These are phyloP conservation scores for Moesziomyces aphidis DNA, from an alignment of 1,284 basidiomycete species.

Conservation along the genomic window DNA sequence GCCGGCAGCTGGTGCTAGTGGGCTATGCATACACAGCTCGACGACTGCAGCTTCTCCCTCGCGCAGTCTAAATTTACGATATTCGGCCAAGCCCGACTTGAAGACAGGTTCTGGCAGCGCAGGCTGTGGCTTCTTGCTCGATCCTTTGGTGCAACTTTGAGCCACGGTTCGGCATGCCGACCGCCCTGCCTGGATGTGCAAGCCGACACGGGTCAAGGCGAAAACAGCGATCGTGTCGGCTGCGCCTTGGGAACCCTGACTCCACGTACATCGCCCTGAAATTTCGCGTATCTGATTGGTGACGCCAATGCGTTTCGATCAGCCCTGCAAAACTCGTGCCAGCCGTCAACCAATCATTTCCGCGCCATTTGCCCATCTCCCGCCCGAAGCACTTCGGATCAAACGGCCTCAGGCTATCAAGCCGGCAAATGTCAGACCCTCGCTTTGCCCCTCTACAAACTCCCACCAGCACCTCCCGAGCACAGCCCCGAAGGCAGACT, in stretches of 20 bases:
- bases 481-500: neutral
- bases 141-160: neutral
- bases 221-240: conserved; percentile 6
- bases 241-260: conserved; percentile 9
- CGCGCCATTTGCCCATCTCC: conserved; percentile 6
- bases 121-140: neutral
- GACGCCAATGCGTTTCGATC: conserved; percentile 7
- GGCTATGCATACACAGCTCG: neutral
- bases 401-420: conserved; percentile 28
- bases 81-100: neutral
- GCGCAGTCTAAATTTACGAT: too few species aligned
- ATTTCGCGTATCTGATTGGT: conserved; percentile 33
- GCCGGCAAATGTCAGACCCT: conserved; percentile 10
- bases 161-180: neutral
- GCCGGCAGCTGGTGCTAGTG: neutral
- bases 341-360: conserved; percentile 10
- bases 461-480: too few species aligned
- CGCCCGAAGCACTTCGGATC: conserved; percentile 30
- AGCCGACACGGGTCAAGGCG: conserved; percentile 1
- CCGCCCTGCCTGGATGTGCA: neutral
- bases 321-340: neutral
- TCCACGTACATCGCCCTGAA: conserved; percentile 20
- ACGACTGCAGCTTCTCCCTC: too few species aligned
- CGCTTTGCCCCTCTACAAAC: neutral
- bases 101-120: neutral